These are phyloP conservation scores for Penicillium sclerotiorum DNA, from an alignment of 2,329 filamentous ascomycete species.

Conservation along the genomic window DNA sequence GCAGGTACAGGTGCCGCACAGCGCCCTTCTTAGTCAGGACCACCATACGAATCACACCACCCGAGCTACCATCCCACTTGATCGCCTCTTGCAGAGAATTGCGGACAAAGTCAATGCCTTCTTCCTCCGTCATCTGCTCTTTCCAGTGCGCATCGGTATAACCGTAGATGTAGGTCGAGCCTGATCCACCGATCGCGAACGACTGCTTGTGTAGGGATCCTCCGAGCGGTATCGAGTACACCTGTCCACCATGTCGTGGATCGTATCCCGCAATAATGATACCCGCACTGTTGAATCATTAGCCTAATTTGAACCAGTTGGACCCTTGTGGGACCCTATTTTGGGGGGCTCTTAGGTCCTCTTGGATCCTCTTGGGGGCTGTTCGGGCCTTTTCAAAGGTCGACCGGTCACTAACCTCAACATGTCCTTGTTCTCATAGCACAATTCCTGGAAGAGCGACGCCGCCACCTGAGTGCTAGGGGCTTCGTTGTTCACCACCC, in stretches of 20 bases:
- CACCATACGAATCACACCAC: conserved; percentile 97
- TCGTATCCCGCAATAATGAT: conserved; percentile 99
- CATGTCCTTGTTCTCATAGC: conserved; percentile 95
- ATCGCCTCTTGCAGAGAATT: conserved; percentile 89
- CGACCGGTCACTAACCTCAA: conserved; percentile 66
- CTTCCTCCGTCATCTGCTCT: conserved; percentile 89
- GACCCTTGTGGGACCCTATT: no score
- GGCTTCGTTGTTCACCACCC: conserved; percentile 82
- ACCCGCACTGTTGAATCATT: conserved; percentile 67
- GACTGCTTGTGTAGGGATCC: conserved; percentile 97
- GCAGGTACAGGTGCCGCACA: conserved; percentile 91
- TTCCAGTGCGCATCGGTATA: conserved; percentile 97
- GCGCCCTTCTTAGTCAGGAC: conserved; percentile 89
- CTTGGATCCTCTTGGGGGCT: no score
- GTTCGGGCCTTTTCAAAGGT: no score
- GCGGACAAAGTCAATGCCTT: conserved; percentile 92
- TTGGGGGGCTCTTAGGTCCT: no score
- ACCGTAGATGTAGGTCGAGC: conserved; percentile 98
- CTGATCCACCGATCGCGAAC: conserved; percentile 93
- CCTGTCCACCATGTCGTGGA: conserved; percentile 89
- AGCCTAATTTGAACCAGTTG: no score
- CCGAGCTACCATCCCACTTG: conserved; percentile 99
- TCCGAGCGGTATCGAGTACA: conserved; percentile 95
- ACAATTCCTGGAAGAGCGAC: conserved; percentile 95
- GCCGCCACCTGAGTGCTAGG: conserved; percentile 95